These are phyloP conservation scores for Mycena vulgaris DNA, from an alignment of 768 basidiomycete species.

Conservation along the genomic window DNA sequence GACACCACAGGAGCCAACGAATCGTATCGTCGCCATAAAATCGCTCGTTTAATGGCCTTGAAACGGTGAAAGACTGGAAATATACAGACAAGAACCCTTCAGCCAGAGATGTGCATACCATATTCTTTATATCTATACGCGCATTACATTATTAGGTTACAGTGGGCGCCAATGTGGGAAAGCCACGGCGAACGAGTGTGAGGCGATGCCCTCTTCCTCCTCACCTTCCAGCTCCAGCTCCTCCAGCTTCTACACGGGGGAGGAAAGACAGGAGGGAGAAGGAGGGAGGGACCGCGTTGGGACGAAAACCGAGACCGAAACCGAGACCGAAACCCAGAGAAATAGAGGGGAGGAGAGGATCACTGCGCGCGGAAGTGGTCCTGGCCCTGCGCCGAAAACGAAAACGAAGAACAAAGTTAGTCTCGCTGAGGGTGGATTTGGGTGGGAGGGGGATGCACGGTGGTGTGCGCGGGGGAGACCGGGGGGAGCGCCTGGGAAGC, in stretches of 20 bases:
- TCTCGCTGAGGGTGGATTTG: too few relatives aligned
- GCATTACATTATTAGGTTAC: too few relatives aligned
- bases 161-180: not conserved
- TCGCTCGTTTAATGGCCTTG: too few relatives aligned
- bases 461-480: constrained; percentile 4
- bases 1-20: too few relatives aligned
- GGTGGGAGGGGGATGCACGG: not conserved
- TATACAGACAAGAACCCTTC: too few relatives aligned
- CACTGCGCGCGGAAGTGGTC: not conserved
- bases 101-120: too few relatives aligned
- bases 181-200: constrained; percentile 14
- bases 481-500: not conserved
- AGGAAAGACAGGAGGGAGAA: too few relatives aligned
- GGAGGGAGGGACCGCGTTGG: constrained; percentile 5
- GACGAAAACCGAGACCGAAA: not conserved
- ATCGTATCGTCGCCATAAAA: too few relatives aligned
- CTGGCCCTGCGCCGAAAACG: not conserved
- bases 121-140: too few relatives aligned
- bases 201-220: not conserved
- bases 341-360: not conserved
- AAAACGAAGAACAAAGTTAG: too few relatives aligned
- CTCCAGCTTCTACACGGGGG: too few relatives aligned
- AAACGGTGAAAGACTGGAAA: too few relatives aligned
- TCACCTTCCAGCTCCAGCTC: not conserved
- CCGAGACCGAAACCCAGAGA: constrained; percentile 6